These are phyloP conservation scores for Fusarium phyllophilum DNA, from an alignment of 2,329 filamentous ascomycete species.

Conservation along the genomic window DNA sequence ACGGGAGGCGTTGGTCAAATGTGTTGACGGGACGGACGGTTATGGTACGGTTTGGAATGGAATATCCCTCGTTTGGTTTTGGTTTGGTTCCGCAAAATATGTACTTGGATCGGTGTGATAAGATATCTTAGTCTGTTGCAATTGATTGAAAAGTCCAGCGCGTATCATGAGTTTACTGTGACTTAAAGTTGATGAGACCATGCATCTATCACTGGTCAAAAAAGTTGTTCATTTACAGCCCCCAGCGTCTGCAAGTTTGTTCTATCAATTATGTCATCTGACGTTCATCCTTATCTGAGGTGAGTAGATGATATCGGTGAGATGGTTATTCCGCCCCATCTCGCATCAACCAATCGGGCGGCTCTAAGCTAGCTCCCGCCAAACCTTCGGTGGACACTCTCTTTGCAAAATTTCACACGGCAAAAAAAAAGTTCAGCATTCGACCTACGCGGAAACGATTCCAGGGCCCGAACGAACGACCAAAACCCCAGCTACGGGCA, in stretches of 20 bases:
- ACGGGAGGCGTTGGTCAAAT: constrained; percentile 37
- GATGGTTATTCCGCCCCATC: constrained; percentile 34
- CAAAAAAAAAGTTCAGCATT: constrained; percentile 40
- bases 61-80: constrained; percentile 39
- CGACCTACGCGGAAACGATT: constrained; percentile 25
- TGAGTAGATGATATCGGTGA: not conserved
- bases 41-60: not conserved
- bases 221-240: not conserved
- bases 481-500: constrained; percentile 9
- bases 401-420: constrained; percentile 47
- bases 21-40: constrained; percentile 1
- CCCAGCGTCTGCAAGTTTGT: not conserved
- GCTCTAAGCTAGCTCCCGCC: constrained; percentile 36
- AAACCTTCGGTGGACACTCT: constrained; percentile 30
- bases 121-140: constrained; percentile 7
- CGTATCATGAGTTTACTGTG: not conserved
- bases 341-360: constrained; percentile 30
- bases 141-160: constrained; percentile 17
- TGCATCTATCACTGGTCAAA: not conserved
- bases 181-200: not conserved
- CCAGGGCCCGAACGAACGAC: constrained; percentile 20
- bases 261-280: not conserved
- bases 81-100: constrained; percentile 1
- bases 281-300: not conserved
- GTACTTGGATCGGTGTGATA: not conserved